phyloP scores from a whole-genome alignment of 139 green algal genomes.

The Volvox africanus region DNA sequence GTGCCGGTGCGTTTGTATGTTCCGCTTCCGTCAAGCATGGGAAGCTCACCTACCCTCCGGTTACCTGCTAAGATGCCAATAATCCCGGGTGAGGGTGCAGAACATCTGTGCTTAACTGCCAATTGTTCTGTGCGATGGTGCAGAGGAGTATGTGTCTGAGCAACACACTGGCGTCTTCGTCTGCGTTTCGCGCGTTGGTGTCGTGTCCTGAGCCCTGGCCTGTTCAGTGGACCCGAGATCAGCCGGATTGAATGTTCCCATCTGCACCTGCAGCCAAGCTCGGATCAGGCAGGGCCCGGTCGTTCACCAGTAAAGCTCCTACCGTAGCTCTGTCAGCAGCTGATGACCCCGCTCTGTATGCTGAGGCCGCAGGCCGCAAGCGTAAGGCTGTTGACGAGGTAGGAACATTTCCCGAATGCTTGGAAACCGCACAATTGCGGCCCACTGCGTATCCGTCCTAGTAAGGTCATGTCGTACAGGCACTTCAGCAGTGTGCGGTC shows the following conservation, averaged over 20 bases:
- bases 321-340: neutral
- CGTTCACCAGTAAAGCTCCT: neutral
- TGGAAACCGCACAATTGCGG: too few relatives aligned
- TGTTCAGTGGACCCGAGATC: neutral
- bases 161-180: neutral
- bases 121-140: neutral
- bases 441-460: too few relatives aligned
- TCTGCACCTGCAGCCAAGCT: neutral
- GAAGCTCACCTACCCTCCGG: too few relatives aligned
- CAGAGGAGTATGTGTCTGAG: neutral
- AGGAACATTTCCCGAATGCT: neutral
- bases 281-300: neutral
- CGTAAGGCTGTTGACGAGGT: slow-evolving; percentile 25
- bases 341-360: neutral
- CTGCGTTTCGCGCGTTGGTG: neutral
- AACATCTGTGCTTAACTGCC: neutral
- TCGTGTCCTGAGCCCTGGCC: neutral
- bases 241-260: neutral
- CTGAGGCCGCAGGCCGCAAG: neutral
- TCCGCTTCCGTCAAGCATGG: too few relatives aligned
- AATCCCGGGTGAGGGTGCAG: neutral
- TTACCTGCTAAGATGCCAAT: too few relatives aligned
- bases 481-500: too few relatives aligned
- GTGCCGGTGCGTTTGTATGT: too few relatives aligned
- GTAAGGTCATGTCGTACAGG: too few relatives aligned